Conservation (phyloP, 768 basidiomycete genomes). For the Trametes maxima region DNA sequence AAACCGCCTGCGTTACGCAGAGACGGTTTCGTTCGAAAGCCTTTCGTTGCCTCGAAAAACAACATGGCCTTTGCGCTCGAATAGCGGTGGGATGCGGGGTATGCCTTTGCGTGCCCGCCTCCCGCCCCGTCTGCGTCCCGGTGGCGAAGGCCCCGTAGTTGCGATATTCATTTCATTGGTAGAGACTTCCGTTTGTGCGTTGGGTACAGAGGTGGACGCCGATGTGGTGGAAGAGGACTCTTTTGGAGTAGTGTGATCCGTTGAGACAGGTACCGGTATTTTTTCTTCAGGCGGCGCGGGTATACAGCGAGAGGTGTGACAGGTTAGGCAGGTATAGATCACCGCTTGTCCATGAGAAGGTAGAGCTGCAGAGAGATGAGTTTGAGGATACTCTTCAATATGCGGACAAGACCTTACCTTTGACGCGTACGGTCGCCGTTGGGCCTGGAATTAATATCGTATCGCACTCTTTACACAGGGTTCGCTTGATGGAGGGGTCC, state of each 20-base stretch:
- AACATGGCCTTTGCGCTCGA: constrained; percentile 65
- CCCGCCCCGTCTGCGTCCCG: constrained; percentile 18
- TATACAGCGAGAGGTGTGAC: constrained; percentile 60
- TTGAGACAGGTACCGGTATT: neutral
- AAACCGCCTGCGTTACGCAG: neutral
- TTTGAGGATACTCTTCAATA: neutral
- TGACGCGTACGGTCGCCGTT: constrained; percentile 64
- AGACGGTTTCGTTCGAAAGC: constrained; percentile 4
- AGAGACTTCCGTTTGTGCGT: neutral
- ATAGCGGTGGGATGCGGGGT: constrained; percentile 58
- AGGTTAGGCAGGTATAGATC: constrained; percentile 60
- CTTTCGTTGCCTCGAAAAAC: constrained; percentile 65
- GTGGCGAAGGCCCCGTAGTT: too few species aligned
- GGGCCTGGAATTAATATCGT: constrained; percentile 67
- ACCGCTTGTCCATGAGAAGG: constrained; percentile 55
- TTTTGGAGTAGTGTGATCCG: neutral
- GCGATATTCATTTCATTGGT: too few species aligned
- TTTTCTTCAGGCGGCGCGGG: constrained; percentile 60
- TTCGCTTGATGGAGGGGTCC: constrained; percentile 83
- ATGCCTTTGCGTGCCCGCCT: neutral
- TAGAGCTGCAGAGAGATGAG: constrained; percentile 36
- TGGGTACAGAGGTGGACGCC: neutral
- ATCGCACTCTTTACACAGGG: constrained; percentile 72
- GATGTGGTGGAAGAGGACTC: neutral
- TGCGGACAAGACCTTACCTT: constrained; percentile 45